These are phyloP conservation scores for Hygrocybe punicea DNA, from an alignment of 768 basidiomycete genomes.

Conservation along the genomic window DNA sequence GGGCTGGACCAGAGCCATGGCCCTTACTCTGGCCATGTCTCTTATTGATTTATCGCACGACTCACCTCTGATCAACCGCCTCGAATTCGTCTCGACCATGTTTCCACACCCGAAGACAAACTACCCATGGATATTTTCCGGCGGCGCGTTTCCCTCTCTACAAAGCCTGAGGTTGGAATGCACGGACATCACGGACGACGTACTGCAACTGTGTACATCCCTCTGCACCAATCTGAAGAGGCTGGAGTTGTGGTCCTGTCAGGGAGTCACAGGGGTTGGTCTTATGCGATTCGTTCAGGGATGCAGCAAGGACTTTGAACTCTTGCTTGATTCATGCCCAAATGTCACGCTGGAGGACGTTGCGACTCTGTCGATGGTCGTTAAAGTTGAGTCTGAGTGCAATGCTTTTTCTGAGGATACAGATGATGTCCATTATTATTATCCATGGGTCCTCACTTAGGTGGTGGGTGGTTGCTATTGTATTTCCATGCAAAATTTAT, in stretches of 20 bases:
- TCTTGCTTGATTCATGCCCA: neutral
- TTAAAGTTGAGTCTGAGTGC: neutral
- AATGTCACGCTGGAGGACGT: neutral
- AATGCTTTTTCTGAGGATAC: neutral
- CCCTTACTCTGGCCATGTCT: neutral
- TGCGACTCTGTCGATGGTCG: neutral
- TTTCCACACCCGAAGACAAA: neutral
- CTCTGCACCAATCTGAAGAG: neutral
- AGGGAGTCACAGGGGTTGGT: neutral
- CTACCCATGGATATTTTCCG: neutral
- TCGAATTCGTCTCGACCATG: neutral
- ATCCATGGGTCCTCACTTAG: neutral
- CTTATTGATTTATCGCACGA: neutral
- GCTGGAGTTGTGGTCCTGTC: neutral
- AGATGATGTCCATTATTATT: neutral
- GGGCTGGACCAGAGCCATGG: neutral
- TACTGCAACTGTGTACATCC: neutral
- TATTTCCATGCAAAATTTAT: neutral
- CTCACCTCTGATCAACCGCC: neutral
- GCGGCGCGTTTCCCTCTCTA: neutral
- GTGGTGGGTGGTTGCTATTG: neutral
- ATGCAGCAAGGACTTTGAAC: neutral
- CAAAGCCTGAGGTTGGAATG: neutral
- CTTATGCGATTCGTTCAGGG: neutral
- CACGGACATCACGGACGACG: neutral